Conservation (phyloP, 495 filamentous ascomycete species). For the Xylaria scruposa region DNA sequence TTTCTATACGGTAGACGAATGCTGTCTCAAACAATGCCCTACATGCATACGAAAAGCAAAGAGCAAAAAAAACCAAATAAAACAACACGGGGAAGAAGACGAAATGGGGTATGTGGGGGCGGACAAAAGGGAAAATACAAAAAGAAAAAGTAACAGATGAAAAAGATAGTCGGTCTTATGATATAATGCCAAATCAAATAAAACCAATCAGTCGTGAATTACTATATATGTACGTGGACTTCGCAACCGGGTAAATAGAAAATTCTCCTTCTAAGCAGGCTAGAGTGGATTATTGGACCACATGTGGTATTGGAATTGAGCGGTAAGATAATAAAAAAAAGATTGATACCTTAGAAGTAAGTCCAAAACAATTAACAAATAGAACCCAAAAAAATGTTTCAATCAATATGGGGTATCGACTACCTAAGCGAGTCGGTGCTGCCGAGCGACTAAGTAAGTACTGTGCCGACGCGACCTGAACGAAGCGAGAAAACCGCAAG, state of each 20-base stretch:
- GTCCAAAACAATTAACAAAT: too few relatives aligned
- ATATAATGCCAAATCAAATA: not conserved
- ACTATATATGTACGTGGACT: not conserved
- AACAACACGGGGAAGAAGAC: constrained; percentile 13
- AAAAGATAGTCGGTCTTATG: not conserved
- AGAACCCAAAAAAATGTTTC: constrained; percentile 4
- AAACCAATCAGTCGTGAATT: not conserved
- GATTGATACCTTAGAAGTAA: too few relatives aligned
- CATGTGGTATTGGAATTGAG: not conserved
- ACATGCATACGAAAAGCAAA: constrained; percentile 11
- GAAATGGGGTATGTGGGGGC: constrained; percentile 1
- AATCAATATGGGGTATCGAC: constrained; percentile 7
- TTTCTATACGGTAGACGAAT: not conserved
- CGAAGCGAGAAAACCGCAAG: constrained; percentile 9
- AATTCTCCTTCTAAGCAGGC: not conserved
- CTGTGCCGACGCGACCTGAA: constrained; percentile 19
- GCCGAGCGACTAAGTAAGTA: constrained; percentile 17
- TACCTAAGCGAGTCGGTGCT: constrained; percentile 23
- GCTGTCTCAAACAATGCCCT: constrained; percentile 1
- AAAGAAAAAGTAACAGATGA: constrained; percentile 10
- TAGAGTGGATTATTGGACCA: constrained; percentile 1
- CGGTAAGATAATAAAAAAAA: not conserved
- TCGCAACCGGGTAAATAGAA: not conserved
- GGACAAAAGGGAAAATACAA: not conserved
- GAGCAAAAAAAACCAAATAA: not conserved